These are phyloP conservation scores for Microcyclospora pomicola DNA, from an alignment of 2,329 filamentous ascomycete species.

Conservation along the genomic window DNA sequence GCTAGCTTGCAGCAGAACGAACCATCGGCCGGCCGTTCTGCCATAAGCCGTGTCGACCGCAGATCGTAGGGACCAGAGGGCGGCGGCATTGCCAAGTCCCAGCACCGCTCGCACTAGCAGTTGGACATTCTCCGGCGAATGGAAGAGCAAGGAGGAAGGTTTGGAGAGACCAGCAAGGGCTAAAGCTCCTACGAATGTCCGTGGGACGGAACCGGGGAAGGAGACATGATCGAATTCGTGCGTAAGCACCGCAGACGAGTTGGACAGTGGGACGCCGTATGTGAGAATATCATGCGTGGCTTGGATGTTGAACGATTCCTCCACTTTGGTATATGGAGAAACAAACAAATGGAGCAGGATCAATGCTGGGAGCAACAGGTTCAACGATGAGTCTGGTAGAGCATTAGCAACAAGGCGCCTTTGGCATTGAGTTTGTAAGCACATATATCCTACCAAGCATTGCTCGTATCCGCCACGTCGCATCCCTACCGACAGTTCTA, in stretches of 20 bases:
- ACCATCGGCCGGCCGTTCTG: slow-evolving; percentile 59
- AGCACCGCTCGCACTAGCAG: slow-evolving; percentile 58
- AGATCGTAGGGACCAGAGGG: slow-evolving; percentile 51
- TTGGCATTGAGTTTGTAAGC: neutral
- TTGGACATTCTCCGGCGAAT: slow-evolving; percentile 44
- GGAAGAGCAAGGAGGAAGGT: slow-evolving; percentile 47
- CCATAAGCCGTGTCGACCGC: slow-evolving; percentile 58
- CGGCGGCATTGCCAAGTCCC: slow-evolving; percentile 58
- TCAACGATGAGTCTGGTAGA: slow-evolving; percentile 34
- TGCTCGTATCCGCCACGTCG: slow-evolving; percentile 1
- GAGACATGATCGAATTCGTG: slow-evolving; percentile 73
- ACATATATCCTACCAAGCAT: slow-evolving; percentile 3
- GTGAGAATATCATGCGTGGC: slow-evolving; percentile 78
- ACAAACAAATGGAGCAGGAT: slow-evolving; percentile 19
- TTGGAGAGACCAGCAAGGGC: slow-evolving; percentile 59
- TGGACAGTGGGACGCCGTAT: slow-evolving; percentile 53
- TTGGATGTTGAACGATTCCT: slow-evolving; percentile 97
- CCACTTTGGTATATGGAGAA: slow-evolving; percentile 87
- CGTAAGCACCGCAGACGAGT: slow-evolving; percentile 22
- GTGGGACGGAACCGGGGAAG: slow-evolving; percentile 82
- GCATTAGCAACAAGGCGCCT: neutral
- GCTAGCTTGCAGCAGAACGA: slow-evolving; percentile 57
- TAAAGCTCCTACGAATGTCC: slow-evolving; percentile 75
- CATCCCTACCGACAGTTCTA: slow-evolving; percentile 1
- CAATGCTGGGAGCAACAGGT: slow-evolving; percentile 44